A percentile compares a stretch with the other conserved stretches of the same genome.
These are phyloP conservation scores for Ceratobasidium sp. DNA, from an alignment of 1,284 basidiomycete genomes.

Conservation along the genomic window DNA sequence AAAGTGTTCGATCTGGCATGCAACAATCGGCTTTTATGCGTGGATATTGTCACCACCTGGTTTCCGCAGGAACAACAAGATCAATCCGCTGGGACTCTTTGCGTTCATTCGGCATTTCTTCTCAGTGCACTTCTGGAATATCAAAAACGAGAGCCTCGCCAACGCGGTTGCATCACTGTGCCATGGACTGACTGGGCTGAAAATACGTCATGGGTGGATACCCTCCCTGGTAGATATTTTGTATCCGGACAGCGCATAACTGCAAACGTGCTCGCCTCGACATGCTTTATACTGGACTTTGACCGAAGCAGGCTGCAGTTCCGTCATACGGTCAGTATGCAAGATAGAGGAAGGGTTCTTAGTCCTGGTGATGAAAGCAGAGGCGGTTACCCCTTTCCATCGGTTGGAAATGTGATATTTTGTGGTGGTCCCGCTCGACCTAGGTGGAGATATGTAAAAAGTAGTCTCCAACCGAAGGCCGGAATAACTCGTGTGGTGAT, in stretches of 20 bases:
- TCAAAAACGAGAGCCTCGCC: neutral
- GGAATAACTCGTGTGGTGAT: no score
- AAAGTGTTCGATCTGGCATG: neutral
- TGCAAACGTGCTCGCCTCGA: neutral
- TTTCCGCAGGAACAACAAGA: neutral
- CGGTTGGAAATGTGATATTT: neutral
- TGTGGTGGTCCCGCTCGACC: neutral
- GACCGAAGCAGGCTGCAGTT: neutral
- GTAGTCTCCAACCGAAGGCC: no score
- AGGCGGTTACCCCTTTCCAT: neutral
- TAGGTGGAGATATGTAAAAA: no score
- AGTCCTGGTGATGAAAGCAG: neutral
- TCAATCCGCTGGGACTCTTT: neutral
- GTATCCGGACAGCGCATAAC: neutral
- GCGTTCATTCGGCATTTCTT: neutral
- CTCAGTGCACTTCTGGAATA: neutral
- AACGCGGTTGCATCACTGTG: neutral
- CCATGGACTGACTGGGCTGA: constrained; percentile 2
- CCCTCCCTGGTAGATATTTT: neutral
- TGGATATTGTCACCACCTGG: neutral
- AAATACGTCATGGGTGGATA: neutral
- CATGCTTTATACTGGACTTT: neutral
- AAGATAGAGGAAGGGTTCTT: neutral
- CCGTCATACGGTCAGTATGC: neutral
- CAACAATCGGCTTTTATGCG: neutral